Conservation (phyloP, 1,284 basidiomycete genomes). For the Tilletia indica region DNA sequence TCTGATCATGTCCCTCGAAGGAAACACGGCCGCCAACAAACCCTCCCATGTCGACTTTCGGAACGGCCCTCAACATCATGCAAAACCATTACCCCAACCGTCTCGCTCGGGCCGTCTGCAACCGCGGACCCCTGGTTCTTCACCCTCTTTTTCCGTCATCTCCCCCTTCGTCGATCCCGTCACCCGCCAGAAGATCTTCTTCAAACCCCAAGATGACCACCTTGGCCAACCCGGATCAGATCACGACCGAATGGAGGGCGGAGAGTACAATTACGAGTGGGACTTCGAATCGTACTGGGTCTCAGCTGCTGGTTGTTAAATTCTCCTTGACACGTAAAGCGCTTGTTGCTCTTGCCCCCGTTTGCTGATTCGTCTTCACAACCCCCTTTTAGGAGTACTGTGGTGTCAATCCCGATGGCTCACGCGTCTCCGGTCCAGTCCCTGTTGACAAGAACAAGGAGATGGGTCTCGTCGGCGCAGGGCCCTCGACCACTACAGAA, state of each 20-base stretch:
- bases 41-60: slow-evolving; percentile 39
- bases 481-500: background rate
- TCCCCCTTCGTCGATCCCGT: slow-evolving; percentile 84
- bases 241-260: slow-evolving; percentile 77
- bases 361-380: background rate
- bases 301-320: slow-evolving; percentile 26
- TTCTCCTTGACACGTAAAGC: too few relatives aligned
- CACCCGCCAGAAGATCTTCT: slow-evolving; percentile 80
- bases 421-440: background rate
- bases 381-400: background rate
- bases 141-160: slow-evolving; percentile 69
- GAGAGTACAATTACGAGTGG: slow-evolving; percentile 73
- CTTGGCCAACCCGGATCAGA: slow-evolving; percentile 71
- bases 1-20: slow-evolving; percentile 47
- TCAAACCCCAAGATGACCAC: slow-evolving; percentile 77
- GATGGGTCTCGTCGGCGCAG: background rate
- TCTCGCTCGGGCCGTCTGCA: slow-evolving; percentile 77
- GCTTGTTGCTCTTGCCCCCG: too few relatives aligned
- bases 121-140: slow-evolving; percentile 70
- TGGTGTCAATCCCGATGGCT: background rate
- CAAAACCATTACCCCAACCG: slow-evolving; percentile 90
- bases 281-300: slow-evolving; percentile 69
- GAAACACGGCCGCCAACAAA: slow-evolving; percentile 39
- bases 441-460: slow-evolving; percentile 12
- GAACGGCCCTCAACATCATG: slow-evolving; percentile 64